Base-by-base conservation (phyloP, 2,329 filamentous ascomycete genomes). In the Diaporthe sp. region DNA sequence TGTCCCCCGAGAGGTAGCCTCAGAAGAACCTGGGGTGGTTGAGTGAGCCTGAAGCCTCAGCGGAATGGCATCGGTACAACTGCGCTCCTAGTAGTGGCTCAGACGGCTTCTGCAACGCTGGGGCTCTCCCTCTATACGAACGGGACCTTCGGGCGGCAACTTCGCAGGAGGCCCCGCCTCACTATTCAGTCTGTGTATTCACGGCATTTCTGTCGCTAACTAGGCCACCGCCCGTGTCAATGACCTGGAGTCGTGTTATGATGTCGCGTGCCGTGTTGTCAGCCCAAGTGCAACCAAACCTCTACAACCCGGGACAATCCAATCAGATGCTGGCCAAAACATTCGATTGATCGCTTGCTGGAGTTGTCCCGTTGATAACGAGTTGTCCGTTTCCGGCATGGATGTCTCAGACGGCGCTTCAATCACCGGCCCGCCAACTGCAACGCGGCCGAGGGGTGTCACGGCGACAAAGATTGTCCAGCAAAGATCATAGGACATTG, bases 1-100 rank as follows among this genome's bases (percentile, higher is more conserved):
- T 47, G 33, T 80, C 12, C 74, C 77, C 22, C 72, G 68, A n/a
- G n/a, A 74, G 30, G 13, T 40, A 13, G 15, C 33, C 38, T 30
- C 64, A 4, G 45, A 25, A n/a, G 33, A 28, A 12, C 0, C 15
- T 1, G 33, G 22, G 45, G 45, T 6, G n/a, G 3, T 25, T 8
- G 64, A 40, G 33, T 68, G 64, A 54, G 47, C 8, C 13, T 68
- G n/a, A 22, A 5, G 12, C 4, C 2, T 47, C 7, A 17, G 42
- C 19, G 19, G n/a, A n/a, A n/a, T n/a, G n/a, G n/a, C n/a, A n/a
- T n/a, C n/a, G n/a, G n/a, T n/a, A n/a, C n/a, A n/a, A n/a, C n/a
- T n/a, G n/a, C n/a, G n/a, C n/a, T n/a, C n/a, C n/a, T n/a, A n/a
- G n/a, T n/a, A n/a, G n/a, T n/a, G n/a, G n/a, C n/a, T n/a, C n/a